Evolutionary conservation across 1,139 yeast genomes (phyloP).

Genomic region (Yamadazyma triangularis): DNA sequence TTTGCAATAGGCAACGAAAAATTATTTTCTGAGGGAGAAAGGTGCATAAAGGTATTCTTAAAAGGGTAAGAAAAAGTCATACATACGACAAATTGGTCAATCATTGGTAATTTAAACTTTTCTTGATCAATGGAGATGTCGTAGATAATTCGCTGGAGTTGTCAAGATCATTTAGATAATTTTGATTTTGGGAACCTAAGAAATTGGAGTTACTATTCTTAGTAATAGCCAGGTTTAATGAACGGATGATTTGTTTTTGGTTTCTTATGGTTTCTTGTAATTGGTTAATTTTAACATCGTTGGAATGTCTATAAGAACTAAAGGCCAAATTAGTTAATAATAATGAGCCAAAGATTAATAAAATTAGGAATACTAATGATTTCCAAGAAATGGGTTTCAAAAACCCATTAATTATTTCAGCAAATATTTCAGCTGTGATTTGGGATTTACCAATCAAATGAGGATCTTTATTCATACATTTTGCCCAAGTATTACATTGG

Average conservation of each 20-base stretch:
- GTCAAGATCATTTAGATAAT: constrained; percentile 7
- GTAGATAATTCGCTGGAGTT: constrained; percentile 7
- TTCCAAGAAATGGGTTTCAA: constrained; percentile 74
- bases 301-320: constrained; percentile 16
- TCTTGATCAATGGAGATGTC: constrained; percentile 6
- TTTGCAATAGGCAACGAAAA: constrained; percentile 8
- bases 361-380: constrained; percentile 45
- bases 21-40: neutral
- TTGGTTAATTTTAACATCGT: constrained; percentile 11
- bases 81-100: neutral
- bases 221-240: too few relatives aligned
- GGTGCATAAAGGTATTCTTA: too few relatives aligned
- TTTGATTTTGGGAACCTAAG: neutral
- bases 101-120: neutral
- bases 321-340: constrained; percentile 18
- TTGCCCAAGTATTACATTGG: constrained; percentile 73
- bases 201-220: constrained; percentile 1
- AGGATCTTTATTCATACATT: constrained; percentile 87
- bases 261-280: constrained; percentile 12
- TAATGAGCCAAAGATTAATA: constrained; percentile 18
- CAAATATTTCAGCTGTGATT: constrained; percentile 77
- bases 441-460: constrained; percentile 69
- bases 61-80: too few relatives aligned
- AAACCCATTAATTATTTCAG: constrained; percentile 76
- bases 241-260: constrained; percentile 12